These are phyloP conservation scores for Microdochium bolleyi DNA, from an alignment of 2,329 filamentous ascomycete species.

Conservation along the genomic window DNA sequence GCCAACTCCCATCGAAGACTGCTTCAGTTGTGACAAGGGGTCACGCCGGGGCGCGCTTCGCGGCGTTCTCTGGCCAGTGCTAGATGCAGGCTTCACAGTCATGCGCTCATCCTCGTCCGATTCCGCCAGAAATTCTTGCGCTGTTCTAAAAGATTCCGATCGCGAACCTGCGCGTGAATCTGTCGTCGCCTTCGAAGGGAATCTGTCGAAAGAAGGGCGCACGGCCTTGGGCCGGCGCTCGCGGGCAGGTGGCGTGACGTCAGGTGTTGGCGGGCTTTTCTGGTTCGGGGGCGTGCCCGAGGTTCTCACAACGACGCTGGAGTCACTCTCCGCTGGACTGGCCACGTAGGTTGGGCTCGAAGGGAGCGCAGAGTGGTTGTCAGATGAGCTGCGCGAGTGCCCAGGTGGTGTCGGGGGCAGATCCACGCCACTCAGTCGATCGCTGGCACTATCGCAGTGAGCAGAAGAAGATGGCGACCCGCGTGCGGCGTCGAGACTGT, in stretches of 20 bases:
- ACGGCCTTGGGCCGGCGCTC: slow-evolving; percentile 32
- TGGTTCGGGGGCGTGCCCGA: slow-evolving; percentile 58
- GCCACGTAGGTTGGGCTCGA: slow-evolving; percentile 32
- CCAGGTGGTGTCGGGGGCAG: slow-evolving; percentile 57
- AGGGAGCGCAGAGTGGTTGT: slow-evolving; percentile 33
- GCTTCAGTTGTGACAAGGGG: background rate
- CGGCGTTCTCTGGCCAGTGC: slow-evolving; percentile 35
- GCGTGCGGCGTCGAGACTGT: background rate
- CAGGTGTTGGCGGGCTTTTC: slow-evolving; percentile 64
- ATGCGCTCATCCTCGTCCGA: slow-evolving; percentile 48
- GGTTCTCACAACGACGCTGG: slow-evolving; percentile 27
- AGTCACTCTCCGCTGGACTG: slow-evolving; percentile 27
- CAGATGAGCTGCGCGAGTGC: slow-evolving; percentile 50
- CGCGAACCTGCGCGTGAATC: slow-evolving; percentile 40
- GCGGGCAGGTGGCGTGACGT: slow-evolving; percentile 62
- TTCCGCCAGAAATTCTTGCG: slow-evolving; percentile 54
- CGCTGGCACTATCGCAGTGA: background rate
- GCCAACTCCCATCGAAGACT: slow-evolving; percentile 30
- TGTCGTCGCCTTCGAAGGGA: slow-evolving; percentile 41
- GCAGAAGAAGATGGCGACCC: background rate
- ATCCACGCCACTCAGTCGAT: slow-evolving; percentile 28
- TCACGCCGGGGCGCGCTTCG: slow-evolving; percentile 25
- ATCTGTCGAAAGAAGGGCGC: slow-evolving; percentile 41
- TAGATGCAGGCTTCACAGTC: slow-evolving; percentile 29
- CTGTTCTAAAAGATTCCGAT: slow-evolving; percentile 65